Evolutionary conservation across 768 basidiomycete species (phyloP), one percentile per base, ranked within the genome.

Genomic region (Atractiella rhizophila): DNA sequence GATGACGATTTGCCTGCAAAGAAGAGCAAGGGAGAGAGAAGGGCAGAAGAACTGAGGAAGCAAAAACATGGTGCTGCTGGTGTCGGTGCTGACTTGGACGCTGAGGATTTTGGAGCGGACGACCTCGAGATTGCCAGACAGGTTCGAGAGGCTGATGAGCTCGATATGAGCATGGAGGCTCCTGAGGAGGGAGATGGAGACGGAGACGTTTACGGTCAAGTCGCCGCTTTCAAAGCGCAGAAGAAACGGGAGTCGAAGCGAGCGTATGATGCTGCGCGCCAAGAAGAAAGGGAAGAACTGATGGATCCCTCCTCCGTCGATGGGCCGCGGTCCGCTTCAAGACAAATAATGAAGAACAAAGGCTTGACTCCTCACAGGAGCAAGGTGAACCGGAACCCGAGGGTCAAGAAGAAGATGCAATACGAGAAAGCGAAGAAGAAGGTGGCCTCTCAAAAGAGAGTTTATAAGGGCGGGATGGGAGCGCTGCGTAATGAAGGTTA

Each of bases 391-490:
- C 80, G 86, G 49, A 98, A 98, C 62, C 86, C 88, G 30, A 73
- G 91, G 46, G 85, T 96, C 60, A 96, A 94, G 70, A 98, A 98
- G 59, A 70, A 82, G 26, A 68, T 75, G 60, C 75, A 57, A 29
- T 96, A 75, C 65, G 86, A 86, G 54, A 76, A 91, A 62, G 88
- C 86, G 48, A 80, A 88, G 66, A 83, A 78, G 63, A 82, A 75
- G 61, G 63, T 94, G 12, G 62, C 74, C 23, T 83, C 78, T 19
- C 82, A 85, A 59, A 77, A 80, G 59, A 73, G 85, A 15, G 67
- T 85, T n/a, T 96, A 72, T 69, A 86, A 76, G 57, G 82, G 83
- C 40, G 85, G 85, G 28, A 57, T 76, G 41, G 68, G 60, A 46
- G 49, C 67, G 12, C 70, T 70, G 42, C 64, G 67, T 31, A 73